Base-by-base conservation (phyloP, 257 asterid genomes). In the Solanum chaucha region DNA sequence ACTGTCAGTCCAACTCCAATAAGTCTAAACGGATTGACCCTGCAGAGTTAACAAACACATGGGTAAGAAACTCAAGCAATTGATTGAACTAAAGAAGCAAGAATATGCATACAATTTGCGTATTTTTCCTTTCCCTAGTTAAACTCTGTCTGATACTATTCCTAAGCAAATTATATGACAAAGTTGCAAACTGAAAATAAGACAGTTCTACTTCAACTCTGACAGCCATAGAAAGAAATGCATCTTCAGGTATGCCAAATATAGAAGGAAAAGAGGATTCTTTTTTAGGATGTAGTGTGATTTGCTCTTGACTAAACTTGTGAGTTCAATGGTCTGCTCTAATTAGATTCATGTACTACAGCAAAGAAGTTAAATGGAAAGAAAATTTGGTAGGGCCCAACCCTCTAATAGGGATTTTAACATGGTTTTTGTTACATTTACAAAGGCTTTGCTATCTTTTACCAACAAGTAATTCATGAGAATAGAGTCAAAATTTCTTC, bases 21-120 rank as follows among this genome's bases (percentile, higher is more conserved):
- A 84, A 97, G 98, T 90, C 99, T 89, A 93, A 97, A 96, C 11
- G 99, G 99, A 89, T 96, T 96, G 93, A 97, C 91, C 30, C 99
- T 97, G 96, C 94, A 86, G 90, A 84, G 80, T 86, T 51, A 86
- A 91, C 85, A 88, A 61, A 85, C 81, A 88, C 73, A 89, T 58
- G 51, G 78, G 59, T 51, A 17, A 85, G 84, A 71, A 32, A 81
- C 13, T 15, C 71, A 36, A 87, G 83, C 58, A 77, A 88, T 36
- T 74, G 82, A 74, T 74, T 74, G 48, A 71, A 80, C 28, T 44
- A 80, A 80, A 46, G 89, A 85, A 46, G 70, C 72, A 59, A 28
- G 72, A 40, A 40, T 30, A 64, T 85, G 68, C 68, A 80, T 30
- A 80, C 68, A 46, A 48, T 64, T 80, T 19, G 0, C 20, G 11